phyloP scores from a whole-genome alignment of 2,329 filamentous ascomycete species.

The Diplodia mutila region DNA sequence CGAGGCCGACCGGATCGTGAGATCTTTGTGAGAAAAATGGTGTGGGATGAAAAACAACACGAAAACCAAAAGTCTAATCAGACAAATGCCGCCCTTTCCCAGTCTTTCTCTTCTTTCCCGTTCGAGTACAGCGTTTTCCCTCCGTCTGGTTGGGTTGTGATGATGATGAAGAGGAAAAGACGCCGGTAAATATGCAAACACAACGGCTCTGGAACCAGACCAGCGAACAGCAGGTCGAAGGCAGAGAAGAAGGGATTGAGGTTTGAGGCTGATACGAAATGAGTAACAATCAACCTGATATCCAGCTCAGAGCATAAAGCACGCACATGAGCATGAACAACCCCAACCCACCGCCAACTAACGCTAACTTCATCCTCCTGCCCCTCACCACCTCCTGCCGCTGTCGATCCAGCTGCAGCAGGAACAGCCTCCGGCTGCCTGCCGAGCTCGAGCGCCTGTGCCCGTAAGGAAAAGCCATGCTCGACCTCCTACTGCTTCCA shows the following conservation, averaged over 20 bases:
- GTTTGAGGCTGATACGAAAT: background rate
- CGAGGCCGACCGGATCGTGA: background rate
- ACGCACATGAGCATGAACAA: slow-evolving; percentile 26
- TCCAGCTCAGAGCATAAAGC: slow-evolving; percentile 22
- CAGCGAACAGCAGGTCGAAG: background rate
- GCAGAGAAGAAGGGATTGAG: background rate
- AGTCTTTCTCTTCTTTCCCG: background rate
- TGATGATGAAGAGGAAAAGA: background rate
- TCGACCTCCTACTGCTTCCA: background rate
- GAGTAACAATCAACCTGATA: slow-evolving; percentile 3
- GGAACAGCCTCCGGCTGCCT: background rate
- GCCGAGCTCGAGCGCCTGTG: slow-evolving; percentile 21
- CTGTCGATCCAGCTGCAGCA: slow-evolving; percentile 16
- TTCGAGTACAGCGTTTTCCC: background rate
- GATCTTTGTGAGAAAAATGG: background rate
- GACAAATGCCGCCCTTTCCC: slow-evolving; percentile 11
- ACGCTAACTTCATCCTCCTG: slow-evolving; percentile 5
- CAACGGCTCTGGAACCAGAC: background rate
- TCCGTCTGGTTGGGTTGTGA: background rate
- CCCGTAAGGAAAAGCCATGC: slow-evolving; percentile 6
- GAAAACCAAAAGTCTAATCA: slow-evolving; percentile 6
- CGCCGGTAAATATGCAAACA: slow-evolving; percentile 9
- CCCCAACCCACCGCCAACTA: slow-evolving; percentile 15
- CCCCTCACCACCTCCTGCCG: slow-evolving; percentile 4
- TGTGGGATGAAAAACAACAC: background rate